phyloP scores from a whole-genome alignment of 306 rosid species.

The Fagus crenata region DNA sequence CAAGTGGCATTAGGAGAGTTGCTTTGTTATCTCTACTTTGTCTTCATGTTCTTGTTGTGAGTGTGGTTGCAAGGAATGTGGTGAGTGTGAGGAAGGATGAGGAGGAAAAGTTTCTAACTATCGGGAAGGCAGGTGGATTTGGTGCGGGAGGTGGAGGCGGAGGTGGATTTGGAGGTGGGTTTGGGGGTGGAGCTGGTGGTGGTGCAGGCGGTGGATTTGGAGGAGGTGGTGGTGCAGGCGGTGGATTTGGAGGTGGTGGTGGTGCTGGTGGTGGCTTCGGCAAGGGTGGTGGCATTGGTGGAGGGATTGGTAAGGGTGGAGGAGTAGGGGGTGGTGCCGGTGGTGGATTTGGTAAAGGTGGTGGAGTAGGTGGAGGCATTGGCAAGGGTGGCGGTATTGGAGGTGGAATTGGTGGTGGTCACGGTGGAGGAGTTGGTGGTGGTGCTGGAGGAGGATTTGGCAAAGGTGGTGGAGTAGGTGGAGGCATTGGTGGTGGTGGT shows the following conservation, averaged over 20 bases:
- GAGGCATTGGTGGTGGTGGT: slow-evolving; percentile 6
- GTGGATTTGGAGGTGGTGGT: slow-evolving; percentile 20
- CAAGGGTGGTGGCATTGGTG: slow-evolving; percentile 6
- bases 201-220: slow-evolving; percentile 28
- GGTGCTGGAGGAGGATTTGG: slow-evolving; percentile 24
- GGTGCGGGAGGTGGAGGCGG: slow-evolving; percentile 32
- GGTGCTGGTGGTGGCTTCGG: slow-evolving; percentile 24
- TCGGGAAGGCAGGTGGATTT: slow-evolving; percentile 41
- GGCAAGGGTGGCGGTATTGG: slow-evolving; percentile 30
- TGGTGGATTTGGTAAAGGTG: slow-evolving; percentile 23
- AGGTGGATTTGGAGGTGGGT: slow-evolving; percentile 26
- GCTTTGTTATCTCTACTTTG: slow-evolving; percentile 51
- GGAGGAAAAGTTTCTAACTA: slow-evolving; percentile 38
- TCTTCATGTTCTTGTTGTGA: slow-evolving; percentile 44
- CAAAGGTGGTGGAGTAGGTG: slow-evolving; percentile 9
- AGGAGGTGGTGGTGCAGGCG: slow-evolving; percentile 20
- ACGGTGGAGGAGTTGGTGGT: slow-evolving; percentile 37
- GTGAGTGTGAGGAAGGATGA: slow-evolving; percentile 36
- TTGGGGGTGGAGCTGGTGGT: slow-evolving; percentile 24
- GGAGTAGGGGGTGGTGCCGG: slow-evolving; percentile 1
- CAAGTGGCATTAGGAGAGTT: slow-evolving; percentile 21
- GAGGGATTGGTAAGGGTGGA: slow-evolving; percentile 9
- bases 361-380: slow-evolving; percentile 27
- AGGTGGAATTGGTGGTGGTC: slow-evolving; percentile 30
- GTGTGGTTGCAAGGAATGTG: slow-evolving; percentile 63